Conservation (phyloP, 208 protist genomes). For the Leishmania turanica region DNA sequence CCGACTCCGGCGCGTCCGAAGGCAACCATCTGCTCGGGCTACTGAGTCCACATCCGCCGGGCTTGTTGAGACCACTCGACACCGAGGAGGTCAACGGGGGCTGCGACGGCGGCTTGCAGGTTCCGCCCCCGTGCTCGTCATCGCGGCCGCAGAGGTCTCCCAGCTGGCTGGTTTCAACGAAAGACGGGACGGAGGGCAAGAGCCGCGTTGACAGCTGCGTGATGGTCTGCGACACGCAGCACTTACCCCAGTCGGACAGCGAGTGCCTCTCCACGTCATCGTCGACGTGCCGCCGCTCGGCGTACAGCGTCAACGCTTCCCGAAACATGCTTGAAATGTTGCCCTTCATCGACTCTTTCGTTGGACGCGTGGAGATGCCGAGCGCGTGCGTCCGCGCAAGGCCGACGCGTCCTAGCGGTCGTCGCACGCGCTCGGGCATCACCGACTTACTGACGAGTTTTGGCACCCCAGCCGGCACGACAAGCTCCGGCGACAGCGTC, state of each 20-base stretch:
- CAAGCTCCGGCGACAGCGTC: conserved; percentile 1
- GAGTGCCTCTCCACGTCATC: background rate
- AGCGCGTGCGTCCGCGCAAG: background rate
- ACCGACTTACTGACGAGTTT: background rate
- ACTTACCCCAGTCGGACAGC: background rate
- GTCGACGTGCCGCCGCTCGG: background rate
- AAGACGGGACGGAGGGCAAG: background rate
- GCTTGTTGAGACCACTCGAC: background rate
- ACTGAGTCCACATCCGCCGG: background rate
- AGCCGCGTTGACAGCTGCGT: background rate
- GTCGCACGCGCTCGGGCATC: background rate
- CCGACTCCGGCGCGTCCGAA: background rate
- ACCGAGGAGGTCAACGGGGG: background rate
- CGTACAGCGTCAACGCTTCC: conserved; percentile 4
- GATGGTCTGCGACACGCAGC: background rate
- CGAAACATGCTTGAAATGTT: background rate
- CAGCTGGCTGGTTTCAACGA: background rate
- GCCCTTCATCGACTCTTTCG: background rate
- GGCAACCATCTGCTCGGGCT: background rate
- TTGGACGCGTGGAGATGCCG: background rate
- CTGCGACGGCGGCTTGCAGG: background rate
- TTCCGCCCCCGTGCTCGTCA: background rate
- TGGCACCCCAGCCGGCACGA: background rate
- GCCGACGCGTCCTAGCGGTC: background rate
- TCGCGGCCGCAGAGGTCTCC: background rate